A percentile compares a stretch with the other conserved stretches of the same genome.
These are phyloP conservation scores for Saraca asoca DNA, from an alignment of 331 rosid species.

Conservation along the genomic window DNA sequence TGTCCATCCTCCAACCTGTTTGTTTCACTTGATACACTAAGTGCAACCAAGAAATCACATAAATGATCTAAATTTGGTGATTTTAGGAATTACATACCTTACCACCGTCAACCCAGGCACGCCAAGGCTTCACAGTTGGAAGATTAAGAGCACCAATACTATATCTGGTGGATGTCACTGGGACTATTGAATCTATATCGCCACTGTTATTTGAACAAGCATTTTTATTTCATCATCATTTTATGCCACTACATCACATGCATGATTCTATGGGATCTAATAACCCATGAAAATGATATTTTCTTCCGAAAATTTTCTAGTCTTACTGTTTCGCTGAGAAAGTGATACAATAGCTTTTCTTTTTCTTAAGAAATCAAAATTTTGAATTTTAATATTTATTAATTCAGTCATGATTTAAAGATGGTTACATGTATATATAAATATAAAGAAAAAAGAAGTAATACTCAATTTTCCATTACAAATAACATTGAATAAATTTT, in stretches of 20 bases:
- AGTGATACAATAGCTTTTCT: too few species aligned
- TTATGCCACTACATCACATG: neutral
- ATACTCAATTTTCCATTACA: too few species aligned
- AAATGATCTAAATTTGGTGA: neutral
- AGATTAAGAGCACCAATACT: conserved; percentile 71
- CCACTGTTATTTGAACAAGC: conserved; percentile 60
- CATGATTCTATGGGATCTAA: neutral
- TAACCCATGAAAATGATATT: neutral
- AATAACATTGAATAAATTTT: too few species aligned
- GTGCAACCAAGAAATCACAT: neutral
- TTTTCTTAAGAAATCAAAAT: too few species aligned
- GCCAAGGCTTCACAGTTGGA: conserved; percentile 75
- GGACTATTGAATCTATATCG: conserved; percentile 72
- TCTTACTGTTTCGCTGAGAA: too few species aligned
- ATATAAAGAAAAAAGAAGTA: too few species aligned
- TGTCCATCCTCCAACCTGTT: conserved; percentile 94
- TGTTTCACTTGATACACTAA: neutral
- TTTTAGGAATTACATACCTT: conserved; percentile 46
- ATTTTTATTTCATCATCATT: neutral
- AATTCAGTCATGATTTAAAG: too few species aligned
- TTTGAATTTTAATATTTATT: too few species aligned
- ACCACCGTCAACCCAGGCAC: conserved; percentile 72
- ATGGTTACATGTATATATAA: too few species aligned
- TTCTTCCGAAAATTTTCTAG: too few species aligned
- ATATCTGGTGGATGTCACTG: conserved; percentile 78